Evolutionary conservation across 805 yeast species (phyloP), one percentile per base, ranked within the genome.

Genomic region (Candida sakaeoensis): DNA sequence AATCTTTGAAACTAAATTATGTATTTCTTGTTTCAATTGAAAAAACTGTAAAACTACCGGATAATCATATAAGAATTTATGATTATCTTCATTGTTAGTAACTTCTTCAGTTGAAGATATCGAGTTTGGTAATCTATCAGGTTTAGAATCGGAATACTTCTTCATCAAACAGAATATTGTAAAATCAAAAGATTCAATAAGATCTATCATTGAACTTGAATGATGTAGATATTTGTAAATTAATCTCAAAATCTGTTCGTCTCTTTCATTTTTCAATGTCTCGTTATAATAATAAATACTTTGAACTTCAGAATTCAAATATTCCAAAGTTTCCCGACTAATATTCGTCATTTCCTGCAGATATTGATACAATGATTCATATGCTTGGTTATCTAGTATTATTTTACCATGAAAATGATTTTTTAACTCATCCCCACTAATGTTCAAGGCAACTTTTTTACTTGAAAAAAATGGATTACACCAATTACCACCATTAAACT

Each of bases 401-500:
- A 70, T 54, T 45, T 74, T 75, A 28, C 68, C 65, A 35, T 65
- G 72, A 38, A 60, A 59, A 30, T 58, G 56, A 44, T 60, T 67
- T 37, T 68, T 69, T 41, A 66, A 54, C 21, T 67, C 71, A 44
- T 67, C 70, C 2, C 73, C 74, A 48, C 72, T 64, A 21, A 60
- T 61, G 48, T 66, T 69, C 26, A 66, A 57, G 16, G 62, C 63
- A 6, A 58, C 52, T 36, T 63, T 68, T 25, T 51, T 48, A 34
- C 67, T 52, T 32, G 68, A 55, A 47, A 77, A 75, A 48, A 82
- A 81, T 18, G 85, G 86, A 50, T 82, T 83, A 35, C 77, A 74
- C 82, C 89, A 84, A 44, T 81, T 80, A n/a, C 90, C 91, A 13
- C 89, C 91, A 49, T 80, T 80, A 55, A 80, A 84, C 40, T 75